Evolutionary conservation across 768 basidiomycete genomes (phyloP).

Genomic region (Lactifluus piperatus): DNA sequence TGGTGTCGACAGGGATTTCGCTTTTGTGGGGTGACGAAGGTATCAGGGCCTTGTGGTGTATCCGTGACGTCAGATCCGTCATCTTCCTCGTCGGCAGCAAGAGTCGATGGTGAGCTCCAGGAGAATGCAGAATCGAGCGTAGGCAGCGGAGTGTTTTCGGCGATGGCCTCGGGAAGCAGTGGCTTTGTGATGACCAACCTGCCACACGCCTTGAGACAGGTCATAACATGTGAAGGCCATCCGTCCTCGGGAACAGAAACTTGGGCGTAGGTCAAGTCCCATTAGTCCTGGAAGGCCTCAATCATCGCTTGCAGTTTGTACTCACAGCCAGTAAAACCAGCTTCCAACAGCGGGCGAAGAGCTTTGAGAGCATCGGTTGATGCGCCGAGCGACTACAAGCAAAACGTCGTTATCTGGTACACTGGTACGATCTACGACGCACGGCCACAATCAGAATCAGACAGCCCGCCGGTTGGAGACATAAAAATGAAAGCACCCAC

Average conservation of each 20-base stretch:
- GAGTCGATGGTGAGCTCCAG: conserved; percentile 15
- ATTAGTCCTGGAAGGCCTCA: conserved; percentile 54
- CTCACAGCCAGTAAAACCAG: conserved; percentile 45
- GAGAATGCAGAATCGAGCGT: neutral
- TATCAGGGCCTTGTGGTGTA: conserved; percentile 1
- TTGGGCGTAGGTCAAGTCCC: conserved; percentile 41
- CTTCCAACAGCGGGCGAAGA: conserved; percentile 44
- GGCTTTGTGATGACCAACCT: conserved; percentile 13
- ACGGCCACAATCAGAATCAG: neutral
- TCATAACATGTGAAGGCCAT: conserved; percentile 44
- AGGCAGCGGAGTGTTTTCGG: neutral
- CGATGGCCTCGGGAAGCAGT: neutral
- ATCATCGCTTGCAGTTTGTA: conserved; percentile 37
- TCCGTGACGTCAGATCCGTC: conserved; percentile 6
- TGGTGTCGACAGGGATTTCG: conserved; percentile 12
- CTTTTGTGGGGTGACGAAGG: neutral
- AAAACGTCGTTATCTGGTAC: conserved; percentile 51
- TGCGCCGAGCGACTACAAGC: conserved; percentile 40
- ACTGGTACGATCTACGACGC: conserved; percentile 49
- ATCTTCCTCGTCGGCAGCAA: conserved; percentile 10
- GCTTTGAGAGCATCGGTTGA: conserved; percentile 34
- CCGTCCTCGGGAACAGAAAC: conserved; percentile 36
- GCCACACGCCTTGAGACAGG: conserved; percentile 26
- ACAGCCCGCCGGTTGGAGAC: neutral
- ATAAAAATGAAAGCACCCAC: conserved; percentile 29